Percentiles rank a stretch among this genome's conserved stretches.
These are phyloP conservation scores for Tetradesmus obliquus DNA, from an alignment of 139 green algal genomes.

Conservation along the genomic window DNA sequence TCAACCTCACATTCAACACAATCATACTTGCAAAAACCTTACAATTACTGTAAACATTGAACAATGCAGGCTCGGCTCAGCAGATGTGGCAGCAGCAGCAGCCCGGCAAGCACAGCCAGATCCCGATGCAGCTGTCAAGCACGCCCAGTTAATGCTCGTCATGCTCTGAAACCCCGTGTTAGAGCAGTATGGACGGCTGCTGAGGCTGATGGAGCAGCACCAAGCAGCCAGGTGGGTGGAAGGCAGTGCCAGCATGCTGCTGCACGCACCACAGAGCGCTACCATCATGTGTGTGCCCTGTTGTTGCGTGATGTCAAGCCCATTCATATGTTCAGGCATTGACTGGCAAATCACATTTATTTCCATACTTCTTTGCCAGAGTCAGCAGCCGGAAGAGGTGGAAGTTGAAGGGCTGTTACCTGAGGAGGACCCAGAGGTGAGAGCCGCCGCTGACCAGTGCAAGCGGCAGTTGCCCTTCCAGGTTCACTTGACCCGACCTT, in stretches of 20 bases:
- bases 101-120: background rate
- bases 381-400: background rate
- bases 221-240: background rate
- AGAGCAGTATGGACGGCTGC: background rate
- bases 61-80: slow-evolving; percentile 12
- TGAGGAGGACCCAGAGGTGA: slow-evolving; percentile 55
- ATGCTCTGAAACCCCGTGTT: background rate
- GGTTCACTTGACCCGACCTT: too few relatives aligned
- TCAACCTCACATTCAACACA: background rate
- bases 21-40: background rate
- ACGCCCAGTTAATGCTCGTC: background rate
- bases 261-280: background rate
- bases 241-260: background rate
- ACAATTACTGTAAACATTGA: background rate
- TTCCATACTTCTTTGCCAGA: background rate
- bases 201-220: background rate
- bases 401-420: slow-evolving; percentile 51
- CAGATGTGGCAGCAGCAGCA: slow-evolving; percentile 9
- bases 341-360: background rate
- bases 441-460: background rate
- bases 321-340: background rate
- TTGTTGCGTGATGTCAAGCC: background rate
- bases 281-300: background rate
- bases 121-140: background rate
- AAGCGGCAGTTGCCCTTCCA: too few relatives aligned